These are phyloP conservation scores for Sarocladium brachiariae DNA, from an alignment of 2,329 filamentous ascomycete species.

Conservation along the genomic window DNA sequence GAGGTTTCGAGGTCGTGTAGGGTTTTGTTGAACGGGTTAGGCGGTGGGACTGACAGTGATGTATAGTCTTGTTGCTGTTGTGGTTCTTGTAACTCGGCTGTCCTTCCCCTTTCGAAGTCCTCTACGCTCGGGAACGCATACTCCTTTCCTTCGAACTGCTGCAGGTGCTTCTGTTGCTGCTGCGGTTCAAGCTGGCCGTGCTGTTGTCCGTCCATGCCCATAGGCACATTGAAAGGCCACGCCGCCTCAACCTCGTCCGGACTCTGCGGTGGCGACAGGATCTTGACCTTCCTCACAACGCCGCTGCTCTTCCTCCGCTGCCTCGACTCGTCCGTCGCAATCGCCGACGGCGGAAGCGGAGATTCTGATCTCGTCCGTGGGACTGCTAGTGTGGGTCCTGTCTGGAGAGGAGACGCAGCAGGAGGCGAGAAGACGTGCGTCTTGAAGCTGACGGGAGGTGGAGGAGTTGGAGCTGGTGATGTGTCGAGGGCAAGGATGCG, in stretches of 20 bases:
- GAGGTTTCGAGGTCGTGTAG: slow-evolving; percentile 41
- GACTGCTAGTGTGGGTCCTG: no score
- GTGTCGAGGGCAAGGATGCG: slow-evolving; percentile 21
- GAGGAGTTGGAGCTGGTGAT: slow-evolving; percentile 18
- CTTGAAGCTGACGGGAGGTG: slow-evolving; percentile 18
- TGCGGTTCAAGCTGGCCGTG: neutral
- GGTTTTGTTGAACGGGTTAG: slow-evolving; percentile 48
- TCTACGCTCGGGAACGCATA: slow-evolving; percentile 2
- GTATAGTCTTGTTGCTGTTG: neutral
- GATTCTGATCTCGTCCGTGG: slow-evolving; percentile 14
- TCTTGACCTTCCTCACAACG: slow-evolving; percentile 60
- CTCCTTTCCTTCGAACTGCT: neutral
- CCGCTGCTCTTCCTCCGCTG: slow-evolving; percentile 32
- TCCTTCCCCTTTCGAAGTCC: slow-evolving; percentile 1
- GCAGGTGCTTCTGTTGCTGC: neutral
- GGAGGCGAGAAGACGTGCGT: neutral
- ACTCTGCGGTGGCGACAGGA: slow-evolving; percentile 56
- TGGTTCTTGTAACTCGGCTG: slow-evolving; percentile 2
- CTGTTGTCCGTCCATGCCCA: neutral
- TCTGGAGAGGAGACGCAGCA: no score
- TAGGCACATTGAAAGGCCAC: slow-evolving; percentile 19
- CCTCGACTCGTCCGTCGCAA: slow-evolving; percentile 18
- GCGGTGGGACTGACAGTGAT: slow-evolving; percentile 15
- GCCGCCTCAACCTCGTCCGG: slow-evolving; percentile 30
- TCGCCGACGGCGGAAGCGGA: slow-evolving; percentile 20